These are phyloP conservation scores for Hypomontagnella submonticulosa DNA, from an alignment of 495 filamentous ascomycete species.

Conservation along the genomic window DNA sequence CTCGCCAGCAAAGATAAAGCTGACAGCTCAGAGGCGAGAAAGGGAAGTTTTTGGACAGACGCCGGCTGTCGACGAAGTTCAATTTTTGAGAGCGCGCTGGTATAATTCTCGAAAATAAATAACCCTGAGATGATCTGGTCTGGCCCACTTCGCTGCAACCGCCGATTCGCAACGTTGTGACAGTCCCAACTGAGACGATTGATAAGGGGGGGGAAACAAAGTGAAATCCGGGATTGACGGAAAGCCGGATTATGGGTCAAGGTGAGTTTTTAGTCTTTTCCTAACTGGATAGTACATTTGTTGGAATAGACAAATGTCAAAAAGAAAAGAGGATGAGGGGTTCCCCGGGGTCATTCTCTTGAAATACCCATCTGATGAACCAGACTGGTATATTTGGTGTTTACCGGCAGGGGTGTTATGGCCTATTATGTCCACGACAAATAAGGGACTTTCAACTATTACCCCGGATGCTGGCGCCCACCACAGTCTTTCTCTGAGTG, in stretches of 20 bases:
- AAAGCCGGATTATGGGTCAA: constrained; percentile 20
- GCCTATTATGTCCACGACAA: constrained; percentile 30
- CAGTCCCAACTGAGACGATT: constrained; percentile 21
- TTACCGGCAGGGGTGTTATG: constrained; percentile 34
- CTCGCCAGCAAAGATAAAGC: constrained; percentile 5
- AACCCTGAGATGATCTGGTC: constrained; percentile 5
- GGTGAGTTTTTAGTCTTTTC: constrained; percentile 19
- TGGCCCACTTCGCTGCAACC: constrained; percentile 31
- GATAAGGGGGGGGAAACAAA: constrained; percentile 10
- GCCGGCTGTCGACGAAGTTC: constrained; percentile 1
- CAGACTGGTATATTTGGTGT: constrained; percentile 26
- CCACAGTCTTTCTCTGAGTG: constrained; percentile 21
- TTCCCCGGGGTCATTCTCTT: constrained; percentile 28
- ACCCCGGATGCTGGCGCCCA: constrained; percentile 27
- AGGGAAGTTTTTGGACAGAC: not conserved
- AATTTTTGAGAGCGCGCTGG: constrained; percentile 12
- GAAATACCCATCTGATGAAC: constrained; percentile 32
- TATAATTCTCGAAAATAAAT: constrained; percentile 10
- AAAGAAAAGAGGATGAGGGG: constrained; percentile 31
- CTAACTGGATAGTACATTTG: constrained; percentile 16
- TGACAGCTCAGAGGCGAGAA: constrained; percentile 6
- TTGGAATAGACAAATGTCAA: constrained; percentile 19
- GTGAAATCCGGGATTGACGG: constrained; percentile 12
- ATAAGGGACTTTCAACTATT: constrained; percentile 19
- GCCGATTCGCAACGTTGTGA: constrained; percentile 24